Conservation (phyloP, 331 rosid species). For the Acacia pycnantha region DNA sequence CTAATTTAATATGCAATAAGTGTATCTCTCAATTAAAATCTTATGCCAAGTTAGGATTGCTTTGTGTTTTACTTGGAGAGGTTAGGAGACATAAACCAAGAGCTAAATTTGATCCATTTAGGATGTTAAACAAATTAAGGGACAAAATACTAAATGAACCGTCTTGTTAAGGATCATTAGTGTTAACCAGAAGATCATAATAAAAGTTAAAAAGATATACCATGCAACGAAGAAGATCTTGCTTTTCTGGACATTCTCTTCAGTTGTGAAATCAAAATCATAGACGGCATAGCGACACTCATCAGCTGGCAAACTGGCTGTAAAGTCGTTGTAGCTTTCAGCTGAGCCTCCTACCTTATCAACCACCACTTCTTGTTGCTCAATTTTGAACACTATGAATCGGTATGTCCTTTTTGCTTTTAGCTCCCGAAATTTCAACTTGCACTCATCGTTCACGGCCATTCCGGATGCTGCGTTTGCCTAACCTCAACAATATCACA, state of each 20-base stretch:
- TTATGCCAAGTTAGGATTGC: too few species aligned
- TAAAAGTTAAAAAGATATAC: constrained; percentile 29
- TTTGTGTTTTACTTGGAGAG: too few species aligned
- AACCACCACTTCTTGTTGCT: constrained; percentile 59
- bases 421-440: constrained; percentile 69
- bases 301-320: constrained; percentile 69
- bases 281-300: constrained; percentile 91
- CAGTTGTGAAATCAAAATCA: constrained; percentile 77
- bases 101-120: too few species aligned
- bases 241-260: constrained; percentile 90
- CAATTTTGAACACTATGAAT: constrained; percentile 75
- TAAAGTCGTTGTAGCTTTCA: constrained; percentile 61
- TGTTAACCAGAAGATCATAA: background rate
- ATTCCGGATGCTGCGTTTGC: constrained; percentile 91
- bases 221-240: constrained; percentile 92
- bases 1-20: too few species aligned
- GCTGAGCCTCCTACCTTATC: constrained; percentile 63
- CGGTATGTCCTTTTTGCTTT: constrained; percentile 74
- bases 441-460: constrained; percentile 89
- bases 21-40: too few species aligned
- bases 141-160: too few species aligned
- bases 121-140: background rate
- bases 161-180: background rate
- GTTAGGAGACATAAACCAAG: too few species aligned
- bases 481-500: constrained; percentile 38